phyloP scores from a whole-genome alignment of 2,329 filamentous ascomycete species.

The Fusarium nurragi region DNA sequence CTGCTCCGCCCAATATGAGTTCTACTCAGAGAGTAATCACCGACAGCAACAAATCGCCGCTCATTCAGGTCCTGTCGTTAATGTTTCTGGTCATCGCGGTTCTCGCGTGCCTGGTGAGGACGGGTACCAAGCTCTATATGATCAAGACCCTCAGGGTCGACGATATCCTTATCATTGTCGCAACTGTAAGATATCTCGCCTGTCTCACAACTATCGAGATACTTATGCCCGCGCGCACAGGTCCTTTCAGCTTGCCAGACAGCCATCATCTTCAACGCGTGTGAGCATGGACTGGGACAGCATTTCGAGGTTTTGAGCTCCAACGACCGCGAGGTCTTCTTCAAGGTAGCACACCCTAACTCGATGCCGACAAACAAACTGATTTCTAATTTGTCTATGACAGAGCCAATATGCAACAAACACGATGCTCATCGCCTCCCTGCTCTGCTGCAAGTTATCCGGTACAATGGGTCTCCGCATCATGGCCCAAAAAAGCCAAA shows the following conservation, averaged over 20 bases:
- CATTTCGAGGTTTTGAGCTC: slow-evolving; percentile 26
- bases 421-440: slow-evolving; percentile 39
- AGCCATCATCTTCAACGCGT: slow-evolving; percentile 28
- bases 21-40: slow-evolving; percentile 42
- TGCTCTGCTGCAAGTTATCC: slow-evolving; percentile 43
- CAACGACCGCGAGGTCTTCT: slow-evolving; percentile 28
- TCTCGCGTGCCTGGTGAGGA: slow-evolving; percentile 40
- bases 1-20: slow-evolving; percentile 29
- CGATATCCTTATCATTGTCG: slow-evolving; percentile 39
- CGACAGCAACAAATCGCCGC: slow-evolving; percentile 45
- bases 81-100: slow-evolving; percentile 46
- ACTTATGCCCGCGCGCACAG: slow-evolving; percentile 10
- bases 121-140: slow-evolving; percentile 45
- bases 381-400: background rate
- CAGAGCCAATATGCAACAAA: slow-evolving; percentile 45
- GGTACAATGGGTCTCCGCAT: slow-evolving; percentile 41
- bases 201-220: background rate
- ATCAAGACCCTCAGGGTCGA: slow-evolving; percentile 43
- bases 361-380: background rate
- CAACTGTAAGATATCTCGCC: slow-evolving; percentile 31
- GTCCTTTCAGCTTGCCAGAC: slow-evolving; percentile 38
- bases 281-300: slow-evolving; percentile 41
- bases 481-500: slow-evolving; percentile 39
- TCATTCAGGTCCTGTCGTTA: slow-evolving; percentile 44
- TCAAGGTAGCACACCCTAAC: slow-evolving; percentile 36